Conservation (phyloP, 108 stramenopile genomes). For the Hondaea fermentalgiana region DNA sequence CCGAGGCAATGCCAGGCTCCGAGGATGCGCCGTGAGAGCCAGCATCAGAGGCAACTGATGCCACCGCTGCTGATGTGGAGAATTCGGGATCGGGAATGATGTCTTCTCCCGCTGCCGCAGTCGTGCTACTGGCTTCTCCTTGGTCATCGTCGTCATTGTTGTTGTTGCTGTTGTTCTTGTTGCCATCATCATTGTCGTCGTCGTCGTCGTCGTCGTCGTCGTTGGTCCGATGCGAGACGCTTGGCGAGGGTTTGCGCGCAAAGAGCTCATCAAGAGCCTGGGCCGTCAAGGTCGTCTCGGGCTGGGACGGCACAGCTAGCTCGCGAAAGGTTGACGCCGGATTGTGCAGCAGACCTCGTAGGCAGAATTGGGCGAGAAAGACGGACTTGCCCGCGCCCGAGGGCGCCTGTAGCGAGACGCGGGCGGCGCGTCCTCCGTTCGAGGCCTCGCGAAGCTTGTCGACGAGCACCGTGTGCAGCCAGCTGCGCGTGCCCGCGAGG, state of each 20-base stretch:
- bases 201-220: too few relatives aligned
- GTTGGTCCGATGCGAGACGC: neutral
- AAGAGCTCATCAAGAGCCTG: neutral
- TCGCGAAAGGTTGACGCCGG: neutral
- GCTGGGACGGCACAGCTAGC: neutral
- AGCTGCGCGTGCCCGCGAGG: neutral
- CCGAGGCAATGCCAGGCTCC: too few relatives aligned
- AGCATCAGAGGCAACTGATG: too few relatives aligned
- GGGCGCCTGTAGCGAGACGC: neutral
- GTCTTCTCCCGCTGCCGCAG: neutral
- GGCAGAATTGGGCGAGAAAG: neutral
- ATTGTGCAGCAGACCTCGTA: neutral
- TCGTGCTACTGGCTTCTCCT: neutral
- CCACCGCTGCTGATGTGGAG: too few relatives aligned
- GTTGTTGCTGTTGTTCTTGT: too few relatives aligned
- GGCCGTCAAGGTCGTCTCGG: neutral
- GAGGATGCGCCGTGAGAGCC: too few relatives aligned
- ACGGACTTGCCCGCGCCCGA: neutral
- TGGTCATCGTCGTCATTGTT: neutral
- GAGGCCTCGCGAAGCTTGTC: neutral
- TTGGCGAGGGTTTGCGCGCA: neutral
- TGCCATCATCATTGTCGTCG: too few relatives aligned
- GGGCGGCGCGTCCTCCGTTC: neutral
- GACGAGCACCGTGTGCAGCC: neutral
- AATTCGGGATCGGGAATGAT: too few relatives aligned